Evolutionary conservation across 169 alveolate species (phyloP), one percentile per base, ranked within the genome.

Genomic region (Plasmodium billcollinsi): DNA sequence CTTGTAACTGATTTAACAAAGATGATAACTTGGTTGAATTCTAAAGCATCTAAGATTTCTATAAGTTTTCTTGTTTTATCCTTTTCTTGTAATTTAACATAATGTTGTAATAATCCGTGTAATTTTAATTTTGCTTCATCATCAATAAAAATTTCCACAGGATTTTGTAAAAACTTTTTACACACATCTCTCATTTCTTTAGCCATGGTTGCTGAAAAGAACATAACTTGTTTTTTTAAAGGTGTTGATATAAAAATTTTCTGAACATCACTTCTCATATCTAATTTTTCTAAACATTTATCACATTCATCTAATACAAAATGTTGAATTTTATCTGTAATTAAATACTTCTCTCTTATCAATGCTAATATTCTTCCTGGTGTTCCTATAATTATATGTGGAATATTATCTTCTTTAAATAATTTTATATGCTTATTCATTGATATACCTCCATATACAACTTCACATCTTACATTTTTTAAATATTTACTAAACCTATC

Each of bases 261-360:
- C 95, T 99, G 99, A n/a, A 99, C 99, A 91, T 99, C 99, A 65
- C 97, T 97, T 89, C 99, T 95, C 99, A 98, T 98, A 93, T 99
- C 99, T 62, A 97, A 94, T 76, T 98, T 98, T 92, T 97, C 99
- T 73, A 99, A 97, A 97, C 99, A 98, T 94, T 98, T 98, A 92
- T 99, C 99, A 93, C 99, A 99, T 94, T 99, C 99, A 91, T 99
- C 99, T 73, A 99, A 96, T 54, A 99, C 99, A 91, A 99, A 99
- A 91, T 96, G 98, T 95, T 97, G 97, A 14, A 98, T 93, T 66
- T 97, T 95, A 71, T 96, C 97, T 90, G 98, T 94, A 88, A 96
- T 96, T 58, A 99, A 92, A 74, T 96, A 97, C 94, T 98, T 97
- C 73, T 96, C 97, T 88, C 96, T 95, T 15, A 97, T 97, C 18